phyloP scores from a whole-genome alignment of 2,329 filamentous ascomycete species.

The Paecilomyces variotii region DNA sequence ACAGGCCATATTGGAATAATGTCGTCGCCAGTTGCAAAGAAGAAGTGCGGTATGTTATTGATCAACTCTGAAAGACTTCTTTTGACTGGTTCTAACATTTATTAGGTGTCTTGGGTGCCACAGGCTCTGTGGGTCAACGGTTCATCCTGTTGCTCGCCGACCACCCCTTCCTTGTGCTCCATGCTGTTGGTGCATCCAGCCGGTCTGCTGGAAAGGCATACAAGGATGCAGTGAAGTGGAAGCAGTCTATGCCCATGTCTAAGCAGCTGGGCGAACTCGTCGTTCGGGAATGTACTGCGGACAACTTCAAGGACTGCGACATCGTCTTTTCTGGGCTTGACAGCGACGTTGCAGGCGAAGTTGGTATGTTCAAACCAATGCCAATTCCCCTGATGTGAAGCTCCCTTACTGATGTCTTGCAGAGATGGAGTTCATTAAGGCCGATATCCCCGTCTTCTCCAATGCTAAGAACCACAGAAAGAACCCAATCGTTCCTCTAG shows the following conservation, averaged over 20 bases:
- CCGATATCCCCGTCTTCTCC: conserved; percentile 86
- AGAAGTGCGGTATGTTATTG: conserved; percentile 30
- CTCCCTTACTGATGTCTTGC: conserved; percentile 4
- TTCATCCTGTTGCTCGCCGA: conserved; percentile 87
- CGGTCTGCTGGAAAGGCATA: conserved; percentile 90
- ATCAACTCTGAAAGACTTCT: background rate
- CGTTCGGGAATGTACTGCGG: conserved; percentile 74
- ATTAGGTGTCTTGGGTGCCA: conserved; percentile 73
- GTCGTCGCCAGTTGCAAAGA: conserved; percentile 25
- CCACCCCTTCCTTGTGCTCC: conserved; percentile 78
- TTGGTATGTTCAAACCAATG: conserved; percentile 55
- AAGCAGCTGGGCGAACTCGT: conserved; percentile 67
- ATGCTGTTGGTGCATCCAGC: conserved; percentile 82
- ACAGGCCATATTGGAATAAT: conserved; percentile 15
- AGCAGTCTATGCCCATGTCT: conserved; percentile 79
- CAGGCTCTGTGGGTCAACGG: conserved; percentile 88
- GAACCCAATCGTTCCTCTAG: conserved; percentile 81
- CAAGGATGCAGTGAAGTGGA: conserved; percentile 90
- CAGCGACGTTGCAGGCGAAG: conserved; percentile 83
- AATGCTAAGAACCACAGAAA: conserved; percentile 97
- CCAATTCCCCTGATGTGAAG: no score
- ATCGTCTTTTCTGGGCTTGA: conserved; percentile 90
- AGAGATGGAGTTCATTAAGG: conserved; percentile 87
- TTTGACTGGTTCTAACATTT: conserved; percentile 9
- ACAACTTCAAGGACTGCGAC: conserved; percentile 82